Base-by-base conservation (phyloP, 768 basidiomycete genomes). In the Gymnopilus dilepis region DNA sequence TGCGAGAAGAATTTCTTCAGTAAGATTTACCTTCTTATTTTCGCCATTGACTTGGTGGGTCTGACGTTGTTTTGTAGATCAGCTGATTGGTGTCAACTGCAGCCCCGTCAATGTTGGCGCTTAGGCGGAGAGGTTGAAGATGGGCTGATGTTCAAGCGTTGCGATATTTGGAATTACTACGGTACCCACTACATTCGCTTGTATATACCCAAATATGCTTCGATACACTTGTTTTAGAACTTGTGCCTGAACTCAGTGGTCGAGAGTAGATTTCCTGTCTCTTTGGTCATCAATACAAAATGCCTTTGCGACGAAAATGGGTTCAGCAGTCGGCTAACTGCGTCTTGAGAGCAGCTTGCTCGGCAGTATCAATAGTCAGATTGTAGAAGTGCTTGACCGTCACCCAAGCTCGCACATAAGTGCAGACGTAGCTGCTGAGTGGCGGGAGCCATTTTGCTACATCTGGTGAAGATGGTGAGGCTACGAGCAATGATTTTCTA, bases 391-490 rank as follows among this genome's bases (percentile, higher is more conserved):
- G 71, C 72, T 85, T 85, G 42, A 81, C 78, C 51, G 74, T 65
- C 6, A 84, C 76, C 80, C 80, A 85, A 9, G 84, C 83, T 11
- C 79, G 79, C 33, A 80, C 77, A 56, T 84, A 85, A 1, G 78
- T 81, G 75, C 83, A 84, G 22, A 77, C 70, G 64, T 74, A 84
- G 62, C 76, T 77, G 8, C 65, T 68, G 21, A 80, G 70, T 22
- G 83, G 80, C 5, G 82, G 82, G 17, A 82, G 70, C 77, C 78
- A 85, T 19, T 73, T 40, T 0, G 82, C 77, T 9, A 75, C 71
- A 67, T 84, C 84, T 70, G 28, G 1, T 37, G 22, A 13, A 26
- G 15, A 33, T 31, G 26, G 33, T 54, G 24, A 47, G 48, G 34
- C 19, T 5, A 21, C 3, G 2, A 21, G 15, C 22, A 48, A 33